A percentile compares a stretch with the other conserved stretches of the same genome.
Conservation (phyloP, 2,329 filamentous ascomycete species). For the Penicillium polonicum region DNA sequence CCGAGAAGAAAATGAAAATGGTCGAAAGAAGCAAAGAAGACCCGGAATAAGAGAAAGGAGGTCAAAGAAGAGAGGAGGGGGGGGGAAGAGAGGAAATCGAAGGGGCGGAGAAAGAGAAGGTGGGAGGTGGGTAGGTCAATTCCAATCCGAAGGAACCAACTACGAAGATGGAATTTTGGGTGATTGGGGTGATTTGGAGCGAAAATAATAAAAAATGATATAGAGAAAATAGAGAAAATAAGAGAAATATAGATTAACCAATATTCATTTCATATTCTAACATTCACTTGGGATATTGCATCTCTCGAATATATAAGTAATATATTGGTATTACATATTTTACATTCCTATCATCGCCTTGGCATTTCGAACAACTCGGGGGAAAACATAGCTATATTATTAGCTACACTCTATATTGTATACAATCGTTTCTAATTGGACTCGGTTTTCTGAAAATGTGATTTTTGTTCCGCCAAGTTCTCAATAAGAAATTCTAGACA, state of each 20-base stretch:
- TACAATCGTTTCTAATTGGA: background rate
- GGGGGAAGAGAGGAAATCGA: conserved; percentile 7
- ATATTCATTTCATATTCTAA: background rate
- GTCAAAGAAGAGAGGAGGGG: conserved; percentile 9
- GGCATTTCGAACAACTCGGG: background rate
- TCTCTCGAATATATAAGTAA: background rate
- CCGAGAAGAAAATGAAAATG: background rate
- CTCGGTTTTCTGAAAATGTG: background rate
- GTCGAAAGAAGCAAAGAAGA: conserved; percentile 1
- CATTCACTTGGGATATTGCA: background rate
- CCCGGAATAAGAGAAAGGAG: background rate
- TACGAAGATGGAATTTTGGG: background rate
- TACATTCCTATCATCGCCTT: background rate
- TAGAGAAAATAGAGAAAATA: background rate
- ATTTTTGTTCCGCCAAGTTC: background rate
- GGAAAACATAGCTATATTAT: background rate
- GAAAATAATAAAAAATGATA: background rate
- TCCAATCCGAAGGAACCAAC: conserved; percentile 1
- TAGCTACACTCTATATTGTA: background rate
- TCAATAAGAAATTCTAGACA: background rate
- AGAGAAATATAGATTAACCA: background rate
- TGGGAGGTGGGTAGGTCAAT: conserved; percentile 2
- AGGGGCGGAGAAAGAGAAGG: conserved; percentile 6
- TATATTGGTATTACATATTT: background rate
- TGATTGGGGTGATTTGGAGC: background rate